These are phyloP conservation scores for Naganishia sp. DNA, from an alignment of 1,284 basidiomycete genomes.

Conservation along the genomic window DNA sequence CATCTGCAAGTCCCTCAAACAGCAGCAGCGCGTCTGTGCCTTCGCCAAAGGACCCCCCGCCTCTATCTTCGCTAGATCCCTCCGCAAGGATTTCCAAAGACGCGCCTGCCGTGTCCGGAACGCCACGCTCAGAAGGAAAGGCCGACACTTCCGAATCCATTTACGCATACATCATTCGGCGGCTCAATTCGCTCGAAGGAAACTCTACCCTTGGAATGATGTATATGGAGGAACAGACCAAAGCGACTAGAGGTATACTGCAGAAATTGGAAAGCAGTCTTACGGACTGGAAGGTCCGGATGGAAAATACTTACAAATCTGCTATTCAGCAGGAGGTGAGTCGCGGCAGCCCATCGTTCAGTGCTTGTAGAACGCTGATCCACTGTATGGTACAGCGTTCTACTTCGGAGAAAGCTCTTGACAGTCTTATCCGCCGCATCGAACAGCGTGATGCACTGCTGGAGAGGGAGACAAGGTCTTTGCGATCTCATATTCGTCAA, in stretches of 20 bases:
- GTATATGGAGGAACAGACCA: slow-evolving; percentile 89
- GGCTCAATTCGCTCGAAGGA: slow-evolving; percentile 78
- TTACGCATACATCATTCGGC: slow-evolving; percentile 94
- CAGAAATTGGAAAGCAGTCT: slow-evolving; percentile 63
- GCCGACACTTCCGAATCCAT: slow-evolving; percentile 81
- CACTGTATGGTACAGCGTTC: slow-evolving; percentile 38
- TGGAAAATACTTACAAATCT: slow-evolving; percentile 31
- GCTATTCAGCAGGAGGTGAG: slow-evolving; percentile 39
- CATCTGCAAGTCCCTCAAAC: background rate
- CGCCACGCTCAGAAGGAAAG: slow-evolving; percentile 4
- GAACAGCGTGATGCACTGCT: slow-evolving; percentile 45
- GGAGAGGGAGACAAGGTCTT: slow-evolving; percentile 30
- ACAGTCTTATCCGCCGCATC: slow-evolving; percentile 42
- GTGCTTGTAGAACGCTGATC: background rate
- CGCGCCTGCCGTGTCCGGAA: background rate
- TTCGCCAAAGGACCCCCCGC: background rate
- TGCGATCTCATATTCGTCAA: slow-evolving; percentile 17
- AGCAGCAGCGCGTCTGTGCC: background rate
- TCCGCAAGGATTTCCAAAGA: background rate
- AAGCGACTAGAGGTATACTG: slow-evolving; percentile 73
- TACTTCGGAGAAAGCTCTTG: slow-evolving; percentile 48
- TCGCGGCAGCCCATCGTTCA: background rate
- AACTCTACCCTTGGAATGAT: slow-evolving; percentile 83
- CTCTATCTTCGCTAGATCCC: background rate
- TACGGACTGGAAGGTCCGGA: slow-evolving; percentile 43